Percentiles rank a stretch among this genome's conserved stretches.
Conservation (phyloP, 805 yeast species). For the Candida quercuum region DNA sequence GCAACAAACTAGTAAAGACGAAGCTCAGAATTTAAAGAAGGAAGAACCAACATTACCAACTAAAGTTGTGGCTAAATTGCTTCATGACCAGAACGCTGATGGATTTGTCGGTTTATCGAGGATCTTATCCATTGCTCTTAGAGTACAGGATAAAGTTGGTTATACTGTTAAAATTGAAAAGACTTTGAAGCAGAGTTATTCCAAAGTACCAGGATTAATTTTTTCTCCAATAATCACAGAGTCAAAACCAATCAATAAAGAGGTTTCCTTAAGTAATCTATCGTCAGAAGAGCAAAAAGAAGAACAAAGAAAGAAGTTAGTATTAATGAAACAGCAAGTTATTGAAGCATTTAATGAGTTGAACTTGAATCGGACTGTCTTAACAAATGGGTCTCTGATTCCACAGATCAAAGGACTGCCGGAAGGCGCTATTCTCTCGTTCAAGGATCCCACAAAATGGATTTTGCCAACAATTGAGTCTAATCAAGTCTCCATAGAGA, state of each 20-base stretch:
- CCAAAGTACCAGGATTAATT: slow-evolving; percentile 34
- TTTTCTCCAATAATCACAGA: slow-evolving; percentile 51
- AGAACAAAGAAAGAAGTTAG: slow-evolving; percentile 14
- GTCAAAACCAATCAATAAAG: slow-evolving; percentile 27
- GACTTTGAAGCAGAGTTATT: slow-evolving; percentile 28
- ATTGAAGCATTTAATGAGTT: slow-evolving; percentile 13
- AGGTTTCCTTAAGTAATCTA: slow-evolving; percentile 18
- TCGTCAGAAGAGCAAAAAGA: slow-evolving; percentile 17
- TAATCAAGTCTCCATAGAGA: slow-evolving; percentile 32
- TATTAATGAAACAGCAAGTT: slow-evolving; percentile 19
- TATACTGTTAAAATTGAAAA: slow-evolving; percentile 45
- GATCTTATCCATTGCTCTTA: slow-evolving; percentile 50
- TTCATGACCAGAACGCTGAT: slow-evolving; percentile 31
- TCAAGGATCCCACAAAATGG: slow-evolving; percentile 40
- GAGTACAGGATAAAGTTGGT: slow-evolving; percentile 46
- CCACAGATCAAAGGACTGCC: slow-evolving; percentile 50
- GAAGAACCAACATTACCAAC: slow-evolving; percentile 8
- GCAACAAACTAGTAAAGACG: too few relatives aligned
- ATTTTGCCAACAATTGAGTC: slow-evolving; percentile 30
- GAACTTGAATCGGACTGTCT: slow-evolving; percentile 25
- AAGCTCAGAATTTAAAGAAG: too few relatives aligned
- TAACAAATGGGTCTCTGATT: slow-evolving; percentile 47
- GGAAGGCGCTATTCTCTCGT: slow-evolving; percentile 53
- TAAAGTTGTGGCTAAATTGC: slow-evolving; percentile 44
- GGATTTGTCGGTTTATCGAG: slow-evolving; percentile 46